Percentiles rank a stretch among this genome's conserved stretches.
These are phyloP conservation scores for Symmetrospora coprosmae DNA, from an alignment of 768 basidiomycete species.

Conservation along the genomic window DNA sequence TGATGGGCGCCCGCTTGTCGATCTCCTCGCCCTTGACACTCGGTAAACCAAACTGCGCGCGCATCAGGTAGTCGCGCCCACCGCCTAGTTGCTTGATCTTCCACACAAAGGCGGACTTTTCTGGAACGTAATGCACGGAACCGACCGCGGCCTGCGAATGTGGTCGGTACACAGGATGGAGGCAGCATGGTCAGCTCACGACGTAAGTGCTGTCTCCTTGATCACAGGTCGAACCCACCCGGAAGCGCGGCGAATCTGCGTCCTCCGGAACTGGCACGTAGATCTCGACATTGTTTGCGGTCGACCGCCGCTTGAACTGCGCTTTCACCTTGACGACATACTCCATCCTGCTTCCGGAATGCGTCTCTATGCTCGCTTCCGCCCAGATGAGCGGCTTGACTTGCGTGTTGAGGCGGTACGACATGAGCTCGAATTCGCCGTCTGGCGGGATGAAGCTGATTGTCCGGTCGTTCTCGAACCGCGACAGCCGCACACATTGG, in stretches of 20 bases:
- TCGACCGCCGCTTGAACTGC: slow-evolving; percentile 90
- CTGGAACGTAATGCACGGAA: slow-evolving; percentile 88
- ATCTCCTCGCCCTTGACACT: slow-evolving; percentile 73
- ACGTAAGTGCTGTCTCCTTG: neutral
- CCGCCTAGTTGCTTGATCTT: slow-evolving; percentile 97
- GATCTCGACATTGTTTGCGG: slow-evolving; percentile 96
- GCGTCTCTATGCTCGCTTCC: slow-evolving; percentile 88
- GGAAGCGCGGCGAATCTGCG: slow-evolving; percentile 92
- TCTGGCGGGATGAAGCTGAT: slow-evolving; percentile 99
- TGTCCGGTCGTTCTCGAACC: slow-evolving; percentile 96
- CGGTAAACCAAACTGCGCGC: slow-evolving; percentile 92
- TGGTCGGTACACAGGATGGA: too few species aligned
- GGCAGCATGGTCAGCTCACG: neutral
- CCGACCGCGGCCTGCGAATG: slow-evolving; percentile 88
- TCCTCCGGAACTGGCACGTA: slow-evolving; percentile 99
- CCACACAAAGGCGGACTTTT: slow-evolving; percentile 97
- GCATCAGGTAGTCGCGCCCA: slow-evolving; percentile 90
- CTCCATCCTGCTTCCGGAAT: slow-evolving; percentile 78
- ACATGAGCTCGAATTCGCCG: slow-evolving; percentile 97
- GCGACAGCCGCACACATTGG: slow-evolving; percentile 90
- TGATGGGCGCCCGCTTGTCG: slow-evolving; percentile 84
- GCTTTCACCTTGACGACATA: slow-evolving; percentile 90
- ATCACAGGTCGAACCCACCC: slow-evolving; percentile 54
- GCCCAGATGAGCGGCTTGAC: slow-evolving; percentile 97
- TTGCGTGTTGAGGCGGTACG: slow-evolving; percentile 70